Evolutionary conservation across 2,329 filamentous ascomycete species (phyloP), one percentile per base, ranked within the genome.

Genomic region (Delphinella strobiligena): DNA sequence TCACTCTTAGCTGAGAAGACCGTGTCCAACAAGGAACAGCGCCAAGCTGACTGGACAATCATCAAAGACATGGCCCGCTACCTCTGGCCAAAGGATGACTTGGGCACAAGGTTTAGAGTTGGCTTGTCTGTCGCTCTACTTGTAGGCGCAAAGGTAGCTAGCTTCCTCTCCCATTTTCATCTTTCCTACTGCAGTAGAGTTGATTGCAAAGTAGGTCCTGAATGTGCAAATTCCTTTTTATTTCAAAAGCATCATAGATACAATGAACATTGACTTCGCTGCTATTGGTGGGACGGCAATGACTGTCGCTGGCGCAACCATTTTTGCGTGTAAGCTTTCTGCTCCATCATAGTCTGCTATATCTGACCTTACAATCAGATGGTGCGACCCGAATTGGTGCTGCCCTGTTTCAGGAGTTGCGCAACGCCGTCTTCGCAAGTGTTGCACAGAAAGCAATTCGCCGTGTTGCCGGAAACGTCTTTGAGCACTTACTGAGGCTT

Each of bases 191-290:
- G 30, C 46, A 35, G 31, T 41, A 37, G 38, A 44, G 38, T 55
- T 56, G 54, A 54, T 57, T 71, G 46, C 41, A 45, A 46, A 51
- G 47, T 55, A 59, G 72, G 60, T 93, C 36, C 69, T 98, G 54
- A 98, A 96, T 60, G 91, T 98, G 12, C 87, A 98, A 66, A 86
- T 98, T 34, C 91, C 91, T 0, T 98, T 98, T 59, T 98, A 95
- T 69, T 98, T 98, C 69, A 96, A 96, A 69, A 88, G 68, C 61
- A 96, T 98, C 48, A 85, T 98, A 31, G 93, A 98, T 61, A 79
- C 85, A 15, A 94, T 98, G 86, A 98, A 98, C 59, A 75, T 98
- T 50, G 91, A 98, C 60, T 80, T 94, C 56, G 74, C 76, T n/a
- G 72, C 81, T 12, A 66, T 84, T 4, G 89, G 87, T n/a, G 88